Evolutionary conservation across 495 filamentous ascomycete species (phyloP).

Genomic region (Trichoderma gamsii): DNA sequence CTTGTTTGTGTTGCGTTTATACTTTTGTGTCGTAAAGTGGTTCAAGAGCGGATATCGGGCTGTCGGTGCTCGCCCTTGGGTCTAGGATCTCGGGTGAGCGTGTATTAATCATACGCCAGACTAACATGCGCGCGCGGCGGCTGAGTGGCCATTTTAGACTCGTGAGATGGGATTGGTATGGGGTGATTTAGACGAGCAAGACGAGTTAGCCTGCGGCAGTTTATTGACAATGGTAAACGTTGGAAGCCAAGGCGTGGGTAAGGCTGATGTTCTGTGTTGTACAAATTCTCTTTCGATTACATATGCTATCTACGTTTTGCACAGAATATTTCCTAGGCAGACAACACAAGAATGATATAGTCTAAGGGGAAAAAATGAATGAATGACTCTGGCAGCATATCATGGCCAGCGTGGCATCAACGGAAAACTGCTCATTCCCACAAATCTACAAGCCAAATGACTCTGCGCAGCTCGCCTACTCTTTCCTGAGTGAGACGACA

Average conservation of each 20-base stretch:
- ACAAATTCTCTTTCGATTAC: not conserved
- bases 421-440: not conserved
- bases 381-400: not conserved
- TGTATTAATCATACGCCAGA: not conserved
- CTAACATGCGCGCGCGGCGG: not conserved
- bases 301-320: not conserved
- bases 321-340: not conserved
- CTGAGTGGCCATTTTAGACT: not conserved
- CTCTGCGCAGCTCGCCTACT: not conserved
- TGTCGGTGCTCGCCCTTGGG: not conserved
- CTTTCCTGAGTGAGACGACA: not conserved
- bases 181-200: not conserved
- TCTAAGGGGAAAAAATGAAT: not conserved
- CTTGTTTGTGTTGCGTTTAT: not conserved
- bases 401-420: not conserved
- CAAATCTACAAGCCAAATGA: not conserved
- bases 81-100: constrained; percentile 1
- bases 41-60: not conserved
- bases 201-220: no score
- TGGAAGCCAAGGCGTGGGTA: not conserved
- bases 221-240: no score
- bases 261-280: not conserved
- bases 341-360: not conserved
- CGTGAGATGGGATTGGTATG: not conserved
- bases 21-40: not conserved